Base-by-base conservation (phyloP, 495 filamentous ascomycete genomes). In the Cercophora newfieldiana region DNA sequence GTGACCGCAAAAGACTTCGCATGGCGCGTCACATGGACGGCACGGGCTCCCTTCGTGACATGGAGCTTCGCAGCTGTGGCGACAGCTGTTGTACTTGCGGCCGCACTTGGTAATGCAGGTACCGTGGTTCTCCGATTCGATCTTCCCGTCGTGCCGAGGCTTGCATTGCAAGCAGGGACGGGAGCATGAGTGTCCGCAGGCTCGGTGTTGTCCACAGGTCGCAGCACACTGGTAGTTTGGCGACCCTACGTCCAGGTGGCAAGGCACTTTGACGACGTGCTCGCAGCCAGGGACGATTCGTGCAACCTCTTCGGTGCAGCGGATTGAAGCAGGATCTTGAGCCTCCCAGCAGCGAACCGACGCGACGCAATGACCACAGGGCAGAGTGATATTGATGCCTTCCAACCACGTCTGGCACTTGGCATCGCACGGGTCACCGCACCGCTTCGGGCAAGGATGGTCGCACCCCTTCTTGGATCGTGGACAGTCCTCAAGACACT, bases 171-270 rank as follows among this genome's bases (percentile, higher is more conserved):
- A 69, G 69, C 90, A 93, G 7, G 44, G 63, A 0, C 71, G 70
- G 30, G 73, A 78, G 72, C 91, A 94, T 3, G 30, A 56, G 69
- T 93, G 90, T 3, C 89, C 88, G 74, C 90, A 93, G 8, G 66
- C 64, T 3, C 89, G 74, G 4, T 63, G 14, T 0, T 68, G 64
- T 0, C 74, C 73, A 65, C 90, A 93, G 21, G 50, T 25, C 8
- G 72, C 74, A 0, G 28, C 37, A 67, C 90, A 93, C 0, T 59
- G 59, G 64, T 82, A 86, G 2, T 67, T 47, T 0, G 51, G 10
- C 1, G 57, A 28, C 1, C 59, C 44, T 0, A 86, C 75, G 56
- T 87, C 75, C 29, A 78, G 67, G 44, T 77, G 67, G 68, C 90
- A 94, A 22, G 69, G 56, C 22, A 87, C 76, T 1, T 62, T 70